Conservation (phyloP, 495 filamentous ascomycete species). For the Lophiotrema nucula region DNA sequence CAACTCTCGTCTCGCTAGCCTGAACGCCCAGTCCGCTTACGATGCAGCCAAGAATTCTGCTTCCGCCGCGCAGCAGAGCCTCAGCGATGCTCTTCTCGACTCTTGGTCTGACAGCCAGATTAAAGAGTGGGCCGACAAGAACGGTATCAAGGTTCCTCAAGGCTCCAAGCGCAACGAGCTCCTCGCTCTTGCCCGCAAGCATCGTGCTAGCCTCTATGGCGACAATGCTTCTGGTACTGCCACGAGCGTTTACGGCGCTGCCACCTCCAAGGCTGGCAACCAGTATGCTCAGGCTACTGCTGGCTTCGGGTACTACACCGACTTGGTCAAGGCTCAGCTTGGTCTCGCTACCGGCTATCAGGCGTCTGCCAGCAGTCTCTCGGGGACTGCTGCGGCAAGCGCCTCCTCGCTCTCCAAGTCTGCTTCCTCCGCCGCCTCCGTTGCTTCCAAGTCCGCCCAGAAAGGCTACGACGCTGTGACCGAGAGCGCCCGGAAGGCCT, state of each 20-base stretch:
- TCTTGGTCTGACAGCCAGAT: slow-evolving; percentile 81
- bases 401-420: slow-evolving; percentile 7
- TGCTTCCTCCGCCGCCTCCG: slow-evolving; percentile 18
- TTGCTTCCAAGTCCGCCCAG: slow-evolving; percentile 35
- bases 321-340: slow-evolving; percentile 74
- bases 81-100: slow-evolving; percentile 82
- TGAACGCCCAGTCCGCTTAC: slow-evolving; percentile 55
- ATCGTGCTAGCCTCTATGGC: slow-evolving; percentile 71
- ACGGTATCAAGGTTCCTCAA: slow-evolving; percentile 79
- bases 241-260: slow-evolving; percentile 69
- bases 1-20: slow-evolving; percentile 76
- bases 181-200: slow-evolving; percentile 83
- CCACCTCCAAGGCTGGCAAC: slow-evolving; percentile 78
- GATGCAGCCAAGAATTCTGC: slow-evolving; percentile 66
- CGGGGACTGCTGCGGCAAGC: slow-evolving; percentile 7
- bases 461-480: slow-evolving; percentile 57
- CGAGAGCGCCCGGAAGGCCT: slow-evolving; percentile 61
- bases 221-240: slow-evolving; percentile 62
- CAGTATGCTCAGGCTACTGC: slow-evolving; percentile 57
- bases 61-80: slow-evolving; percentile 62
- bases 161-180: slow-evolving; percentile 88
- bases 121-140: slow-evolving; percentile 76
- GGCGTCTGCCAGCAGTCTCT: slow-evolving; percentile 30
- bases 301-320: slow-evolving; percentile 55
- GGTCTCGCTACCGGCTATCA: slow-evolving; percentile 43